Conservation (phyloP, 805 yeast genomes). For the Starmerella davenportii region DNA sequence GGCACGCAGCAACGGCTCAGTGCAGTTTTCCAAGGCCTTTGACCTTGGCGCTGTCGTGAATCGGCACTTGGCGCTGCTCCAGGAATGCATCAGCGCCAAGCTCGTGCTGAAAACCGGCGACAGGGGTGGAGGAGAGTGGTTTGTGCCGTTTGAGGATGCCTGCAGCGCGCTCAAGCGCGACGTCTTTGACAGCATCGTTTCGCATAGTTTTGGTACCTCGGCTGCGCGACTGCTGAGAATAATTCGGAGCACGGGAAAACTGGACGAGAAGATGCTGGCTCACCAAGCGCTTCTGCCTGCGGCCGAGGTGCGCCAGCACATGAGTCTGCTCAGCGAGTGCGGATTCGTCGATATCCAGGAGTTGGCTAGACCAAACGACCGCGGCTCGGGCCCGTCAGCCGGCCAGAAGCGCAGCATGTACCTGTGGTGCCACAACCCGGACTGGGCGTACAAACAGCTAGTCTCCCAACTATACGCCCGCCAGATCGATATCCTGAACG, state of each 20-base stretch:
- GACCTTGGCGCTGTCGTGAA: conserved; percentile 24
- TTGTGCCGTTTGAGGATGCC: conserved; percentile 23
- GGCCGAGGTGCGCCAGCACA: conserved; percentile 51
- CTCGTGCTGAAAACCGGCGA: conserved; percentile 40
- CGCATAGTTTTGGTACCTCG: conserved; percentile 27
- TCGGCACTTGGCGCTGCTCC: conserved; percentile 52
- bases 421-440: conserved; percentile 54
- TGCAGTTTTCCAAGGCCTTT: neutral
- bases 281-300: conserved; percentile 62
- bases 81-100: conserved; percentile 32
- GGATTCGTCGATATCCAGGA: conserved; percentile 80
- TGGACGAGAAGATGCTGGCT: conserved; percentile 71
- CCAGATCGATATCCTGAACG: conserved; percentile 29
- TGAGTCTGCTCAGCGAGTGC: conserved; percentile 45
- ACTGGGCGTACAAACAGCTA: conserved; percentile 31
- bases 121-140: conserved; percentile 34
- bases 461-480: conserved; percentile 32
- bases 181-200: conserved; percentile 23
- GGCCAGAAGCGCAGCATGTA: conserved; percentile 45
- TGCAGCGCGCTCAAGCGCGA: conserved; percentile 18
- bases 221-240: conserved; percentile 63
- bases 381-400: conserved; percentile 40
- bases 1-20: conserved; percentile 13
- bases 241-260: conserved; percentile 46
- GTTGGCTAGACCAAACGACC: conserved; percentile 76